phyloP scores from a whole-genome alignment of 257 asterid species.

The Lycium barbarum region DNA sequence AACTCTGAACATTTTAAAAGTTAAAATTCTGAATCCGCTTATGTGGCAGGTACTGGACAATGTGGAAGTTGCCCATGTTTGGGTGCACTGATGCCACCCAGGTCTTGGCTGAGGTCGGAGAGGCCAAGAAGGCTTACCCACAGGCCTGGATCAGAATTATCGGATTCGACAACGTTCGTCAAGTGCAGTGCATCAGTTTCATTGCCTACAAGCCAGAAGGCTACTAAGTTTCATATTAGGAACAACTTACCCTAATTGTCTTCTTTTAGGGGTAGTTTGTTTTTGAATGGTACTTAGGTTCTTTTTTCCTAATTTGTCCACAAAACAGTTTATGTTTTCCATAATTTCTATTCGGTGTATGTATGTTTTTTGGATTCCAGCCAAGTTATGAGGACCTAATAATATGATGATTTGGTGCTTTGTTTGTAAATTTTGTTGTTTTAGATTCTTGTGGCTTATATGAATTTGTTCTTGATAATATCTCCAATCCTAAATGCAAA shows the following conservation, averaged over 20 bases:
- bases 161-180: slow-evolving; percentile 56
- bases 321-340: not conserved
- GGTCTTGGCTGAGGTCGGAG: slow-evolving; percentile 49
- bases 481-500: slow-evolving; percentile 6
- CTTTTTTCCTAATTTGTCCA: not conserved
- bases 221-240: slow-evolving; percentile 26
- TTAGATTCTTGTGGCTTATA: not conserved
- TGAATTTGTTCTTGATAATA: not conserved
- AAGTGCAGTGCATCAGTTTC: slow-evolving; percentile 52
- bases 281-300: not conserved
- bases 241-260: slow-evolving; percentile 18
- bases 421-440: not conserved
- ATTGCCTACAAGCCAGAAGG: slow-evolving; percentile 42
- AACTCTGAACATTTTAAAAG: not conserved
- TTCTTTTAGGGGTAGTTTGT: slow-evolving; percentile 15
- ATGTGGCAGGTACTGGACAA: slow-evolving; percentile 51
- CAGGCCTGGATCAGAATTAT: slow-evolving; percentile 46
- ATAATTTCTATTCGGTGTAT: slow-evolving; percentile 29
- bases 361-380: slow-evolving; percentile 33
- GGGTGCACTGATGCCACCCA: slow-evolving; percentile 59
- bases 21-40: not conserved
- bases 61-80: slow-evolving; percentile 75
- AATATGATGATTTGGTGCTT: slow-evolving; percentile 20
- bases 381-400: slow-evolving; percentile 39
- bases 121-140: slow-evolving; percentile 44